Evolutionary conservation across 2,329 filamentous ascomycete genomes (phyloP).

Genomic region (Ceratocystiopsis sp.): DNA sequence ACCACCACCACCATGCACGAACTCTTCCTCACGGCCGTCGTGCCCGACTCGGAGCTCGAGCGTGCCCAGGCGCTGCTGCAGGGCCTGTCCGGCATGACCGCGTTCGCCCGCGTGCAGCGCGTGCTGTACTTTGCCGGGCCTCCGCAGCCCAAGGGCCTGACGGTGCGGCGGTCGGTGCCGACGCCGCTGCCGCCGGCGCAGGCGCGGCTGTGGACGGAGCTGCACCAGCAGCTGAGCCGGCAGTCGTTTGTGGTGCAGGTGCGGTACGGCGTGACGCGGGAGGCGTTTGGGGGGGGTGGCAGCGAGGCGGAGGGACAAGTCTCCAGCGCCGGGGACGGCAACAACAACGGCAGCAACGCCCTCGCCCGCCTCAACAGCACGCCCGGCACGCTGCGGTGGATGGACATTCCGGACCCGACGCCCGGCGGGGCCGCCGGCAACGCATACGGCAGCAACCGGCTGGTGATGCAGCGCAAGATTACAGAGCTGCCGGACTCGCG

Average conservation of each 20-base stretch:
- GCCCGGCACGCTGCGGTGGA: slow-evolving; percentile 36
- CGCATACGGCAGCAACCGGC: slow-evolving; percentile 15
- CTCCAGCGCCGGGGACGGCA: too few relatives aligned
- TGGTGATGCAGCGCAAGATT: slow-evolving; percentile 35
- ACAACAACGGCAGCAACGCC: background rate
- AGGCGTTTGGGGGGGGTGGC: slow-evolving; percentile 20
- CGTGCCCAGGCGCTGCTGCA: slow-evolving; percentile 35
- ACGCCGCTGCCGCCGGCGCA: slow-evolving; percentile 18
- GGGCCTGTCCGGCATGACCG: slow-evolving; percentile 39
- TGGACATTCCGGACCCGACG: slow-evolving; percentile 41
- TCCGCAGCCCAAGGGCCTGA: slow-evolving; percentile 25
- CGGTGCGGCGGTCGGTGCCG: slow-evolving; percentile 18
- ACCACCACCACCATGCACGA: slow-evolving; percentile 30
- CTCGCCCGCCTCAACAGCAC: slow-evolving; percentile 21
- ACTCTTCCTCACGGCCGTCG: slow-evolving; percentile 37
- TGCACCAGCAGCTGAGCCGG: slow-evolving; percentile 35
- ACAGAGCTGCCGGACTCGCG: slow-evolving; percentile 37
- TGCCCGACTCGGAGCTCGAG: slow-evolving; percentile 34
- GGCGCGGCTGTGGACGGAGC: slow-evolving; percentile 28
- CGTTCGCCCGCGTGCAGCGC: slow-evolving; percentile 30
- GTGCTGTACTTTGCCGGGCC: slow-evolving; percentile 37
- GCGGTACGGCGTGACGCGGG: slow-evolving; percentile 32
- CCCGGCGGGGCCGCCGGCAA: slow-evolving; percentile 9
- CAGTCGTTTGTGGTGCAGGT: slow-evolving; percentile 40
- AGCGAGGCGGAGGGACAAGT: too few relatives aligned